These are phyloP conservation scores for Austroboletus rostrupii DNA, from an alignment of 1,284 basidiomycete species.

Conservation along the genomic window DNA sequence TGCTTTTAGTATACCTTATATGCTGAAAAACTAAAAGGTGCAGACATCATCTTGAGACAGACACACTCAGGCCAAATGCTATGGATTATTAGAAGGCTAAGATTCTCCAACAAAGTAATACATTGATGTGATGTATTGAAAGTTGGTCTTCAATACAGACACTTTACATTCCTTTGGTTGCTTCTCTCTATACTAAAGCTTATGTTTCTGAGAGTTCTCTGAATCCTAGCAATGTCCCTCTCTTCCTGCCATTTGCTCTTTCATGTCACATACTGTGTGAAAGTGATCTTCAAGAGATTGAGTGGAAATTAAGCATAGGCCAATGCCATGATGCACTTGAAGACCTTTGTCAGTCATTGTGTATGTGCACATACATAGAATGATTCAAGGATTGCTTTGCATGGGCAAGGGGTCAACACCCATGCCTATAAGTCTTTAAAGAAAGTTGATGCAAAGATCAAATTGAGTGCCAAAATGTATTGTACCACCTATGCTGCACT, in stretches of 20 bases:
- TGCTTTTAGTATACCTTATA: no score
- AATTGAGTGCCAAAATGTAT: no score
- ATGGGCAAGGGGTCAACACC: no score
- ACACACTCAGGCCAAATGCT: not conserved
- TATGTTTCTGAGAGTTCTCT: no score
- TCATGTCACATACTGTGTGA: not conserved
- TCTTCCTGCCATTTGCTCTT: not conserved
- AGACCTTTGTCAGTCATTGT: not conserved
- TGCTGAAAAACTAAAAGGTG: not conserved
- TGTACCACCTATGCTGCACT: no score
- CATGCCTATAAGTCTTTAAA: no score
- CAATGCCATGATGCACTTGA: conserved; percentile 1
- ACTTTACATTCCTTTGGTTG: conserved; percentile 3
- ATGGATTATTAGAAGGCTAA: not conserved
- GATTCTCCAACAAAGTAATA: not conserved
- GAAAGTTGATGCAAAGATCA: no score
- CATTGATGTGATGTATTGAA: conserved; percentile 1
- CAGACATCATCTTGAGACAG: not conserved
- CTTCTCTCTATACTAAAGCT: not conserved
- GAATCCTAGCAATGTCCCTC: not conserved
- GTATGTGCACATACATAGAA: not conserved
- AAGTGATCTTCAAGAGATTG: not conserved
- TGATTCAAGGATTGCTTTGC: no score
- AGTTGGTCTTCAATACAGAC: not conserved
- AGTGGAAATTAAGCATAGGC: not conserved